phyloP scores from a whole-genome alignment of 495 filamentous ascomycete genomes.

The Xylaria scruposa region DNA sequence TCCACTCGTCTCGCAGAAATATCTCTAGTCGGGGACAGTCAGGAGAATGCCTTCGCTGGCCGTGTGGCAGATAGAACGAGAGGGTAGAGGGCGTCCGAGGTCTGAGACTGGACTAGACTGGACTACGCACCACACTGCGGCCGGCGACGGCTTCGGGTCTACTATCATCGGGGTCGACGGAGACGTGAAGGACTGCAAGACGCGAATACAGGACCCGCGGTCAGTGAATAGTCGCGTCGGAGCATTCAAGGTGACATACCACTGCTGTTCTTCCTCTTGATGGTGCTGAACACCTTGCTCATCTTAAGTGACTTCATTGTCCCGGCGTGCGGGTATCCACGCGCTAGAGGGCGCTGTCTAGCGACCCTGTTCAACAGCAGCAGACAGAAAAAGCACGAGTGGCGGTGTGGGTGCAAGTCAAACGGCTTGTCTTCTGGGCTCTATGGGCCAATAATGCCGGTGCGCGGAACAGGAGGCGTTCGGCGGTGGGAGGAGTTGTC shows the following conservation, averaged over 20 bases:
- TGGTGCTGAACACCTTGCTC: slow-evolving; percentile 61
- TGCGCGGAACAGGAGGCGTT: slow-evolving; percentile 13
- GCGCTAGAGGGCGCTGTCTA: background rate
- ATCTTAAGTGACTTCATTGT: slow-evolving; percentile 60
- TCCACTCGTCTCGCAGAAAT: slow-evolving; percentile 81
- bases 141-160: slow-evolving; percentile 65
- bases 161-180: slow-evolving; percentile 47
- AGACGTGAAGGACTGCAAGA: slow-evolving; percentile 28
- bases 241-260: slow-evolving; percentile 34
- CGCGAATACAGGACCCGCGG: background rate
- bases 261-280: slow-evolving; percentile 51
- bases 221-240: slow-evolving; percentile 18
- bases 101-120: slow-evolving; percentile 22
- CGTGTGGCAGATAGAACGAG: slow-evolving; percentile 1
- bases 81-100: background rate
- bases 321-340: background rate
- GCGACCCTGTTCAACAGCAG: background rate
- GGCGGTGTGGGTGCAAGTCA: slow-evolving; percentile 6
- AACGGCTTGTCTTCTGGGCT: background rate
- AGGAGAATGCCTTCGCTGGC: slow-evolving; percentile 20
- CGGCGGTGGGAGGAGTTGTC: background rate
- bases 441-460: background rate
- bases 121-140: slow-evolving; percentile 55
- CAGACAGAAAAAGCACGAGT: background rate
- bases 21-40: slow-evolving; percentile 42